phyloP scores from a whole-genome alignment of 192 early-diverging fungal species.

The Mortierella antarctica region DNA sequence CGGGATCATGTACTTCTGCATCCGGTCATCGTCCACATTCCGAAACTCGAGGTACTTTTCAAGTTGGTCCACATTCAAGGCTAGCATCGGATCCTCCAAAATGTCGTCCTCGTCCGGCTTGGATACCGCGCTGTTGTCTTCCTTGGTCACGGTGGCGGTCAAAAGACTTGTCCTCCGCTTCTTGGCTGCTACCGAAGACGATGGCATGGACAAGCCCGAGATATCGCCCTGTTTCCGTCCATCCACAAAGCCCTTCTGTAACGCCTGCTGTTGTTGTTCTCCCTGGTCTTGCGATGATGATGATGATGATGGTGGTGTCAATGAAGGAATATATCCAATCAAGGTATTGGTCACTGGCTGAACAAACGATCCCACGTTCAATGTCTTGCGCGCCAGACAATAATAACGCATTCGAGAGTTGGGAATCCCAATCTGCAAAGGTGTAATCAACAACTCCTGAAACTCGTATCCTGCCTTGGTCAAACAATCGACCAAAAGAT shows the following conservation, averaged over 20 bases:
- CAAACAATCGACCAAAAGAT: constrained; percentile 17
- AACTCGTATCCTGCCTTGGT: constrained; percentile 68
- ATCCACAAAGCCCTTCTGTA: constrained; percentile 53
- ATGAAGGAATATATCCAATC: constrained; percentile 55
- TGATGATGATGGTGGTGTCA: constrained; percentile 4
- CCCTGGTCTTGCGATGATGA: neutral
- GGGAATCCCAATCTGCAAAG: constrained; percentile 78
- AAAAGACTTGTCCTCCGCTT: constrained; percentile 27
- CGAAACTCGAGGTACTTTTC: constrained; percentile 43
- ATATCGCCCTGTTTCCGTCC: constrained; percentile 42
- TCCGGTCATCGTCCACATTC: constrained; percentile 36
- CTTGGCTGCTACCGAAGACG: constrained; percentile 25
- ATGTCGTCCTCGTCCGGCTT: constrained; percentile 39
- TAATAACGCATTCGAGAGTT: constrained; percentile 86
- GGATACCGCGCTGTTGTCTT: constrained; percentile 1
- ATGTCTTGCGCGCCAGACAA: constrained; percentile 59
- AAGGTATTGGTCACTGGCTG: constrained; percentile 47
- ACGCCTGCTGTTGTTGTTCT: neutral
- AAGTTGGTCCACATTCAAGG: constrained; percentile 25
- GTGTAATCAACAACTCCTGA: constrained; percentile 81
- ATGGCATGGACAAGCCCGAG: constrained; percentile 35
- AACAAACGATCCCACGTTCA: constrained; percentile 54
- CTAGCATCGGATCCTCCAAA: constrained; percentile 31
- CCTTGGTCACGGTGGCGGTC: constrained; percentile 32
- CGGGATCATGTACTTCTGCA: constrained; percentile 59